Evolutionary conservation across 1,284 basidiomycete species (phyloP).

Genomic region (Trametes versicolor): DNA sequence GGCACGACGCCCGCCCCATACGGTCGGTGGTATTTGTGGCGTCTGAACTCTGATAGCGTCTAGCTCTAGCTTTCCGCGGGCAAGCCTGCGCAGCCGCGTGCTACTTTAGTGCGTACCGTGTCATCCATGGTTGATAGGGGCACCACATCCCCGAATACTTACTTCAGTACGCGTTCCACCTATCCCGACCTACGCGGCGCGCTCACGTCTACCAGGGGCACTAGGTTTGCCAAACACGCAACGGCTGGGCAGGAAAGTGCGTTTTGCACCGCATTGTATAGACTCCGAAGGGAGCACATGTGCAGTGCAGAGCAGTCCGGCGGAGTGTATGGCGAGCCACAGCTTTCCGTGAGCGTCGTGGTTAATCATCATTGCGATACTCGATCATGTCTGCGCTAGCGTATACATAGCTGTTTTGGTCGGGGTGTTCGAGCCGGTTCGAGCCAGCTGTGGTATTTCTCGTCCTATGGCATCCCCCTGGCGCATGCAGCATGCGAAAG

Average conservation of each 20-base stretch:
- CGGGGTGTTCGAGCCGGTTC: too few relatives aligned
- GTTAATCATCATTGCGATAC: too few relatives aligned
- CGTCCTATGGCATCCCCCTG: too few relatives aligned
- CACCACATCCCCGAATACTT: background rate
- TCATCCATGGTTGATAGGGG: background rate
- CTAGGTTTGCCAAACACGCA: too few relatives aligned
- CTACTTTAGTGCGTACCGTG: background rate
- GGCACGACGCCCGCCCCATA: background rate
- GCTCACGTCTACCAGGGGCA: too few relatives aligned
- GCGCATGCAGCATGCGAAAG: too few relatives aligned
- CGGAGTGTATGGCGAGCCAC: background rate
- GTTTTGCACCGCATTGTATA: background rate
- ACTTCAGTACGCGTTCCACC: background rate
- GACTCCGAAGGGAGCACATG: background rate
- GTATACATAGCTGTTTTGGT: too few relatives aligned
- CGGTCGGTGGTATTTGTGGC: background rate
- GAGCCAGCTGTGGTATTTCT: too few relatives aligned
- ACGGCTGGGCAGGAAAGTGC: too few relatives aligned
- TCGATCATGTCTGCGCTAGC: too few relatives aligned
- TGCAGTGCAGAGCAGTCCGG: background rate
- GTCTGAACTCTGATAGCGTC: constrained; percentile 1
- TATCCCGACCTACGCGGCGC: too few relatives aligned
- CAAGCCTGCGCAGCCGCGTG: background rate
- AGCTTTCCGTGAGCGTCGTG: background rate
- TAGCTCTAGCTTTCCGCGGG: constrained; percentile 10